These are phyloP conservation scores for Balamuthia mandrillaris DNA, from an alignment of 208 protist species.

Conservation along the genomic window DNA sequence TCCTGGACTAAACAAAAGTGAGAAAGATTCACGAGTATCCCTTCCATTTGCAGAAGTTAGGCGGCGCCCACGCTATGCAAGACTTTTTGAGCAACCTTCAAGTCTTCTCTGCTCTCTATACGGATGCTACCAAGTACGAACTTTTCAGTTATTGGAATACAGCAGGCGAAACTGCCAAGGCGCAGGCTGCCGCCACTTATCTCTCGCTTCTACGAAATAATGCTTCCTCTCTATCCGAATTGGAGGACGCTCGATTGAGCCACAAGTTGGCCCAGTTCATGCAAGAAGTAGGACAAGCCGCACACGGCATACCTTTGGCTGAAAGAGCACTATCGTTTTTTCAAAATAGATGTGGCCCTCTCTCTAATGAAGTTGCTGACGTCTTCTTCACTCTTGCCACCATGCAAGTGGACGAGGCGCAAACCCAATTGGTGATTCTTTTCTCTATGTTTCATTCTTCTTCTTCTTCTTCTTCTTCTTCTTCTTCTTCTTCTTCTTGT, in stretches of 20 bases:
- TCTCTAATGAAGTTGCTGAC: too few relatives aligned
- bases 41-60: background rate
- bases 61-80: background rate
- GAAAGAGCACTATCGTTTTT: too few relatives aligned
- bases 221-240: background rate
- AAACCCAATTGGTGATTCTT: too few relatives aligned
- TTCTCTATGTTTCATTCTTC: background rate
- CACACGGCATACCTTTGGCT: background rate
- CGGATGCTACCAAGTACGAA: conserved; percentile 29
- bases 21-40: conserved; percentile 29
- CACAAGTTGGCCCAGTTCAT: too few relatives aligned
- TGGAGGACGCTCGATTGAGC: too few relatives aligned
- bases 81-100: background rate
- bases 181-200: background rate
- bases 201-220: background rate
- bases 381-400: too few relatives aligned
- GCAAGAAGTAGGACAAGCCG: too few relatives aligned
- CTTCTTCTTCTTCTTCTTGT: background rate
- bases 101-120: conserved; percentile 21
- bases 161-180: background rate
- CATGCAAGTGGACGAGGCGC: too few relatives aligned
- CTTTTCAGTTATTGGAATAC: conserved; percentile 27
- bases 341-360: too few relatives aligned
- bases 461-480: background rate
- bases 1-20: too few relatives aligned